phyloP scores from a whole-genome alignment of 202 grass and related monocot species.

The Digitaria exilis region DNA sequence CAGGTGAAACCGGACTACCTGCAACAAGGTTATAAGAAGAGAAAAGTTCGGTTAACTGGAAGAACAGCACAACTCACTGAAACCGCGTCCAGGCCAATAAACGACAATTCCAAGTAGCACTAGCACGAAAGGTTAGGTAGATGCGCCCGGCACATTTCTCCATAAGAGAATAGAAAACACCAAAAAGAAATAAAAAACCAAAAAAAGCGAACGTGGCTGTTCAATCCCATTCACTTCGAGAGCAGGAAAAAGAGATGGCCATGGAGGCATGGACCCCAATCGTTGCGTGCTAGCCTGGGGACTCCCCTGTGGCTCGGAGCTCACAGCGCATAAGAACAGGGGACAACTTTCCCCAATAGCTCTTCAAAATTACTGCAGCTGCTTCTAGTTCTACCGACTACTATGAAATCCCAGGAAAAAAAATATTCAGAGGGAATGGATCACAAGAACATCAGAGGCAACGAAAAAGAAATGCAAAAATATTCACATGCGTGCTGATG shows the following conservation, averaged over 20 bases:
- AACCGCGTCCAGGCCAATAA: slow-evolving; percentile 30
- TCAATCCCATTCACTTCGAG: slow-evolving; percentile 36
- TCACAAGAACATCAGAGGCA: neutral
- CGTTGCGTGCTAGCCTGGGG: slow-evolving; percentile 20
- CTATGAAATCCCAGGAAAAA: neutral
- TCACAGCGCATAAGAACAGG: slow-evolving; percentile 37
- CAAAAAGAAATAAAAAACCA: slow-evolving; percentile 29
- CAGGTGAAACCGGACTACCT: neutral
- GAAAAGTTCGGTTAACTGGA: neutral
- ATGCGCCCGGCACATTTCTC: slow-evolving; percentile 40
- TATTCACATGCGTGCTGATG: too few species aligned
- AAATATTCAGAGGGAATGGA: neutral
- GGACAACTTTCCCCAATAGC: slow-evolving; percentile 14
- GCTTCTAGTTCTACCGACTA: neutral
- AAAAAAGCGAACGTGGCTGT: slow-evolving; percentile 6
- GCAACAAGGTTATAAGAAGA: neutral
- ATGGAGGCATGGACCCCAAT: slow-evolving; percentile 46
- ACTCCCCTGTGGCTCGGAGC: slow-evolving; percentile 28
- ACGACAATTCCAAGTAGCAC: slow-evolving; percentile 15
- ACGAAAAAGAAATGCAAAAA: neutral
- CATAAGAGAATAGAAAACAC: slow-evolving; percentile 33
- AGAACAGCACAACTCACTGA: neutral
- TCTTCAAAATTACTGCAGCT: neutral
- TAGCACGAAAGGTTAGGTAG: slow-evolving; percentile 31
- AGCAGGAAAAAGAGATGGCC: slow-evolving; percentile 28